Evolutionary conservation across 768 basidiomycete species (phyloP).

Genomic region (Mycena indigotica): DNA sequence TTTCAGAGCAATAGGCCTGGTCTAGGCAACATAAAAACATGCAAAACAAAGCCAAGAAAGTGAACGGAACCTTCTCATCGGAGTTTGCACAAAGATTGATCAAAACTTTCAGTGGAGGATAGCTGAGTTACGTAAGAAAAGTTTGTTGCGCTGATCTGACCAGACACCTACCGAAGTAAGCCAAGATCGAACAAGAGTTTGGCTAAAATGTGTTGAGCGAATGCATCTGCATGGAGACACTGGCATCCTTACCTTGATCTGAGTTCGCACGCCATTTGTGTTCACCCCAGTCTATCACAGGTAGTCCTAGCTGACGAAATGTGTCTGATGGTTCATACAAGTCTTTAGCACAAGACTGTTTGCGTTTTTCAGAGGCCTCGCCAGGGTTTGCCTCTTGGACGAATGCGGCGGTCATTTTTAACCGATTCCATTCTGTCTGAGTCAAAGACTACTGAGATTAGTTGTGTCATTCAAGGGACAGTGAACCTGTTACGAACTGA

Average conservation of each 20-base stretch:
- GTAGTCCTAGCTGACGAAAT: conserved; percentile 73
- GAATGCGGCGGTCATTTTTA: conserved; percentile 76
- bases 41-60: not conserved
- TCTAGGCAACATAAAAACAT: conserved; percentile 24
- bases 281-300: conserved; percentile 86
- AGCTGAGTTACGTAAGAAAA: conserved; percentile 18
- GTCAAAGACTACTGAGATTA: conserved; percentile 41
- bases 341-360: conserved; percentile 64
- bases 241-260: conserved; percentile 72
- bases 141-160: not conserved
- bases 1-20: conserved; percentile 66
- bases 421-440: conserved; percentile 50
- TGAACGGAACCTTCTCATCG: conserved; percentile 38
- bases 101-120: conserved; percentile 66
- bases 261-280: conserved; percentile 81
- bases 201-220: conserved; percentile 45
- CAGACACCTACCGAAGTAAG: conserved; percentile 43
- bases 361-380: conserved; percentile 34
- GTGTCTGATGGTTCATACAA: conserved; percentile 83
- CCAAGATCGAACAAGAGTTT: conserved; percentile 79
- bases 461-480: not conserved
- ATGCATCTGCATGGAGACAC: not conserved
- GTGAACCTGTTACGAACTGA: conserved; percentile 30
- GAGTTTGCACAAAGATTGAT: conserved; percentile 68
- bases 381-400: conserved; percentile 49